These are phyloP conservation scores for Pleurotus platypus DNA, from an alignment of 768 basidiomycete species.

Conservation along the genomic window DNA sequence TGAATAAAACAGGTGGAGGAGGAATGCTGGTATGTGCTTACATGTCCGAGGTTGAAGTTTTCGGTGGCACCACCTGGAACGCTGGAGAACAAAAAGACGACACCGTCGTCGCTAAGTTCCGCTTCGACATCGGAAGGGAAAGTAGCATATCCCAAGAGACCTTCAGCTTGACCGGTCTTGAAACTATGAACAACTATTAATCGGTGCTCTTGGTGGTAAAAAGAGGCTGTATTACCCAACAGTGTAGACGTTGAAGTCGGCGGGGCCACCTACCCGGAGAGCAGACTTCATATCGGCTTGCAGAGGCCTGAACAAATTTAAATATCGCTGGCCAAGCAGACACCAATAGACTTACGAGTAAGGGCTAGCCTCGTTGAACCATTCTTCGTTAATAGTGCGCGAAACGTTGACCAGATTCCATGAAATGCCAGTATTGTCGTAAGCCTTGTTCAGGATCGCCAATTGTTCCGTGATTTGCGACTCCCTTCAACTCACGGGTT, in stretches of 20 bases:
- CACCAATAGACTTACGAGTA: background rate
- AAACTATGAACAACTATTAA: slow-evolving; percentile 24
- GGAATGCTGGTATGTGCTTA: slow-evolving; percentile 10
- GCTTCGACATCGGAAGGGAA: slow-evolving; percentile 42
- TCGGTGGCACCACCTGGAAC: slow-evolving; percentile 39
- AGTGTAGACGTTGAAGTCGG: slow-evolving; percentile 47
- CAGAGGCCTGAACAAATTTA: slow-evolving; percentile 44
- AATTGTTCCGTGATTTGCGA: slow-evolving; percentile 37
- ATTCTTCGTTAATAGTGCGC: slow-evolving; percentile 39
- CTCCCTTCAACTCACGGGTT: slow-evolving; percentile 20
- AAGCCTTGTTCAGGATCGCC: slow-evolving; percentile 37
- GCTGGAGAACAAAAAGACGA: slow-evolving; percentile 38
- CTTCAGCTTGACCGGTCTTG: slow-evolving; percentile 29
- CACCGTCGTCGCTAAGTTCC: slow-evolving; percentile 45
- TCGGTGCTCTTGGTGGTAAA: background rate
- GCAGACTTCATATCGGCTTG: slow-evolving; percentile 48
- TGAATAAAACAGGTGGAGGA: slow-evolving; percentile 18
- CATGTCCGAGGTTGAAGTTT: slow-evolving; percentile 40
- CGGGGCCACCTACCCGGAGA: slow-evolving; percentile 36
- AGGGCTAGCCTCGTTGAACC: slow-evolving; percentile 44
- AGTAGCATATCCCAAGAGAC: slow-evolving; percentile 52
- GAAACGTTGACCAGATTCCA: slow-evolving; percentile 38
- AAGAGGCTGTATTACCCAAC: slow-evolving; percentile 35
- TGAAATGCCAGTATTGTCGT: slow-evolving; percentile 30
- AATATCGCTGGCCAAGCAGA: slow-evolving; percentile 26